Evolutionary conservation across 768 basidiomycete species (phyloP).

Genomic region (Hygrocybe punicea): DNA sequence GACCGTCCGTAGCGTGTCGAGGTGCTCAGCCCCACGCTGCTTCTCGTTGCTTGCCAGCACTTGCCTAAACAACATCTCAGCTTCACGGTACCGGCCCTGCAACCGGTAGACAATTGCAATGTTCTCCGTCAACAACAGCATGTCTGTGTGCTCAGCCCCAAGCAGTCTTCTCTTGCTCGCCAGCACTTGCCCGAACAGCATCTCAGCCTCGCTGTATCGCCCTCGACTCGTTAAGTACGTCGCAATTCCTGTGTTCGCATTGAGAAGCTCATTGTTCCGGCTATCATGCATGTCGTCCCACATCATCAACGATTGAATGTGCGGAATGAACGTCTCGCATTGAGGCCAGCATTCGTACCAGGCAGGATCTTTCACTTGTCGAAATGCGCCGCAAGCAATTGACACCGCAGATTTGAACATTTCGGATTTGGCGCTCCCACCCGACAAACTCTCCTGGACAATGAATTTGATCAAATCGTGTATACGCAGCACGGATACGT

Average conservation of each 20-base stretch:
- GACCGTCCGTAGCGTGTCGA: neutral
- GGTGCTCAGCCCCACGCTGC: neutral
- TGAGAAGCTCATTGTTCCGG: neutral
- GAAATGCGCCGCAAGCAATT: neutral
- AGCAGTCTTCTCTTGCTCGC: neutral
- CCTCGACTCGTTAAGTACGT: neutral
- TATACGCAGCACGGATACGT: neutral
- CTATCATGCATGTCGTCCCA: neutral
- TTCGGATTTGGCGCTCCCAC: neutral
- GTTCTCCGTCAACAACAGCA: neutral
- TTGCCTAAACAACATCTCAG: neutral
- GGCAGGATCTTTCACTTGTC: neutral
- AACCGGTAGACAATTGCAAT: neutral
- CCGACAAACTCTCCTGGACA: neutral
- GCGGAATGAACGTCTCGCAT: neutral
- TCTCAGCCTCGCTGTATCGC: constrained; percentile 2
- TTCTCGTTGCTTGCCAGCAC: neutral
- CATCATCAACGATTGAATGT: neutral
- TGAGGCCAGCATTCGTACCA: neutral
- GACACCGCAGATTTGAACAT: neutral
- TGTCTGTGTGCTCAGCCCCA: neutral
- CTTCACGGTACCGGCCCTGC: neutral
- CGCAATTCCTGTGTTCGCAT: neutral
- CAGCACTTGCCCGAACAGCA: neutral
- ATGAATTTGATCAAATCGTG: constrained; percentile 3